These are phyloP conservation scores for Cladosporium sp. DNA, from an alignment of 2,329 filamentous ascomycete genomes.

Conservation along the genomic window DNA sequence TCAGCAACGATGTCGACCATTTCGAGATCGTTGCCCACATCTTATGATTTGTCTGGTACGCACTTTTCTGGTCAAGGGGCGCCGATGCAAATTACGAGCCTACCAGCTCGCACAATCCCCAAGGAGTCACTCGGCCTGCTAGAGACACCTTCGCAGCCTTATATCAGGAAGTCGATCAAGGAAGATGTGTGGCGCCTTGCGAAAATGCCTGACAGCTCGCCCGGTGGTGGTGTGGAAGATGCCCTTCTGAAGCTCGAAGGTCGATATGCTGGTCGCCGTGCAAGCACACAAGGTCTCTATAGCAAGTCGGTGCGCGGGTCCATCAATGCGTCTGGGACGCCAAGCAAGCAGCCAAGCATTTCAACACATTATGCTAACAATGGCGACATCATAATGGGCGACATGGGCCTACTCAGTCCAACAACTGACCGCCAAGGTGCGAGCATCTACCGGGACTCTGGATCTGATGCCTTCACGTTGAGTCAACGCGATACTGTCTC, in stretches of 20 bases:
- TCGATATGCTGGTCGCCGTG: slow-evolving; percentile 33
- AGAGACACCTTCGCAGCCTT: slow-evolving; percentile 45
- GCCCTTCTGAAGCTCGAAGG: slow-evolving; percentile 89
- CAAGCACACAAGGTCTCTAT: slow-evolving; percentile 4
- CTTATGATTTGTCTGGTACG: slow-evolving; percentile 17
- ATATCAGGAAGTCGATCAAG: slow-evolving; percentile 70
- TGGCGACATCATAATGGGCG: slow-evolving; percentile 3
- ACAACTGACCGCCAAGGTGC: slow-evolving; percentile 30
- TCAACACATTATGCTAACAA: not conserved
- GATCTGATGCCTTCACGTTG: slow-evolving; percentile 15
- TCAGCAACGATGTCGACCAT: slow-evolving; percentile 22
- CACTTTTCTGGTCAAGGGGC: slow-evolving; percentile 19
- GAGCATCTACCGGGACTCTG: slow-evolving; percentile 31
- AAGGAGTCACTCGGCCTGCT: slow-evolving; percentile 37
- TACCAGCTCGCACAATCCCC: slow-evolving; percentile 12
- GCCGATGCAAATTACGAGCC: slow-evolving; percentile 12
- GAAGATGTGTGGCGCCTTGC: slow-evolving; percentile 82
- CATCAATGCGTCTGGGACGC: not conserved
- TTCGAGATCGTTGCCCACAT: slow-evolving; percentile 15
- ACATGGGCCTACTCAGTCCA: slow-evolving; percentile 20
- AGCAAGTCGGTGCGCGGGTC: not conserved
- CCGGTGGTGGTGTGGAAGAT: slow-evolving; percentile 77
- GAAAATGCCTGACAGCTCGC: slow-evolving; percentile 81
- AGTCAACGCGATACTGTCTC: not conserved
- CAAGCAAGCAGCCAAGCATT: slow-evolving; percentile 1